These are phyloP conservation scores for Hawksworthiomyces lignivorus DNA, from an alignment of 2,329 filamentous ascomycete species.

Conservation along the genomic window DNA sequence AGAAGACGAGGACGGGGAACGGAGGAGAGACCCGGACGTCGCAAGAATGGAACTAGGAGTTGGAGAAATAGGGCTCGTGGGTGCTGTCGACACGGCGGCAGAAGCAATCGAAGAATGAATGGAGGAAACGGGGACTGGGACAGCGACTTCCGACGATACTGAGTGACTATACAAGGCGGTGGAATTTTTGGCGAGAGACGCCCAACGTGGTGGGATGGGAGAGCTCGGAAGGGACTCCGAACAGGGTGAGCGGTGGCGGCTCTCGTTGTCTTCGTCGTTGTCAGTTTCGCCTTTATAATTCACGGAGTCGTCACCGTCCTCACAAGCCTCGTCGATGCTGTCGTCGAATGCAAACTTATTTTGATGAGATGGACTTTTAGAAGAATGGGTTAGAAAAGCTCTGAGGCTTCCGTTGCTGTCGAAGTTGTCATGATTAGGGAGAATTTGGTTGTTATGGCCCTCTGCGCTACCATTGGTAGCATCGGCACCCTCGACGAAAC, in stretches of 20 bases:
- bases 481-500: constrained; percentile 8
- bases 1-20: constrained; percentile 16
- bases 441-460: constrained; percentile 1
- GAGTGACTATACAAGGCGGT: constrained; percentile 20
- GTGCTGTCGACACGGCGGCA: constrained; percentile 9
- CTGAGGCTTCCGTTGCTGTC: background rate
- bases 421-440: background rate
- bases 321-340: constrained; percentile 9
- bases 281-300: background rate
- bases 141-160: constrained; percentile 11
- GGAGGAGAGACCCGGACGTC: constrained; percentile 8
- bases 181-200: constrained; percentile 28
- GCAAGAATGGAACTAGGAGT: background rate
- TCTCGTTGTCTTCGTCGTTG: constrained; percentile 5
- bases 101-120: constrained; percentile 10
- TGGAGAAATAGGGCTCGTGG: constrained; percentile 13
- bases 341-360: constrained; percentile 11
- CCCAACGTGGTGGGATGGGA: constrained; percentile 37
- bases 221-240: constrained; percentile 24
- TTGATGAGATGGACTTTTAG: background rate
- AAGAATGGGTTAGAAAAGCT: no score
- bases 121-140: constrained; percentile 3
- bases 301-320: background rate
- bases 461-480: constrained; percentile 2
- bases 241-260: background rate